A percentile compares a stretch with the other conserved stretches of the same genome.
Conservation (phyloP, 371 early-diverging fungal genomes). For the Haplosporangium sp. region DNA sequence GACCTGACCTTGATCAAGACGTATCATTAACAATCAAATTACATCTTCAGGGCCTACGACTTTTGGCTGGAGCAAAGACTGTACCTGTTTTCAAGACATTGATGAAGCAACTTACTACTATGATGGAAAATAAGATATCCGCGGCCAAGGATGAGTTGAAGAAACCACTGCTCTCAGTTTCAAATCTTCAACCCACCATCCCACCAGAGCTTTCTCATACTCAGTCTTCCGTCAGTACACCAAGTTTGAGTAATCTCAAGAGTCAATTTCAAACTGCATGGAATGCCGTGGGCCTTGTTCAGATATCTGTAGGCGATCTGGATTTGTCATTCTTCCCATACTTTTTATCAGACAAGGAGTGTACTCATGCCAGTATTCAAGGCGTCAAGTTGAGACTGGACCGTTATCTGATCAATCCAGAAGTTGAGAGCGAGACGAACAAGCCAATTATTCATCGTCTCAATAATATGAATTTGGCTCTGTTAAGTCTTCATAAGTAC, state of each 20-base stretch:
- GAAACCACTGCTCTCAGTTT: slow-evolving; percentile 25
- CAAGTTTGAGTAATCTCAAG: neutral
- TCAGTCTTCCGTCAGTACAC: neutral
- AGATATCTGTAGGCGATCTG: slow-evolving; percentile 35
- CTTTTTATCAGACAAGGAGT: slow-evolving; percentile 51
- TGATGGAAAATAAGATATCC: slow-evolving; percentile 37
- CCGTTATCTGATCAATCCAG: slow-evolving; percentile 29
- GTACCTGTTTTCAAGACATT: slow-evolving; percentile 46
- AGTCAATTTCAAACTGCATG: slow-evolving; percentile 21
- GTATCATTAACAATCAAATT: slow-evolving; percentile 37
- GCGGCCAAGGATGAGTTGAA: slow-evolving; percentile 43
- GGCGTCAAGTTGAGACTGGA: slow-evolving; percentile 31
- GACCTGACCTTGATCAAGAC: slow-evolving; percentile 42
- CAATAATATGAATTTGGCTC: slow-evolving; percentile 20
- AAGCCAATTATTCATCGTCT: slow-evolving; percentile 38
- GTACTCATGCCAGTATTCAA: slow-evolving; percentile 52
- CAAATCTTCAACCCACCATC: slow-evolving; percentile 22
- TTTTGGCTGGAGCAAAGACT: slow-evolving; percentile 51
- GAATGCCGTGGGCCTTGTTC: slow-evolving; percentile 41
- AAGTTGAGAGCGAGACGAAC: neutral
- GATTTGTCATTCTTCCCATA: slow-evolving; percentile 52
- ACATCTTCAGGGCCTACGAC: slow-evolving; percentile 37
- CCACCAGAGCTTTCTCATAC: neutral
- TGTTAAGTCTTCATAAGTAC: slow-evolving; percentile 48
- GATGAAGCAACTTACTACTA: slow-evolving; percentile 22